These are phyloP conservation scores for Antarctomyces pellizariae DNA, from an alignment of 495 filamentous ascomycete species.

Conservation along the genomic window DNA sequence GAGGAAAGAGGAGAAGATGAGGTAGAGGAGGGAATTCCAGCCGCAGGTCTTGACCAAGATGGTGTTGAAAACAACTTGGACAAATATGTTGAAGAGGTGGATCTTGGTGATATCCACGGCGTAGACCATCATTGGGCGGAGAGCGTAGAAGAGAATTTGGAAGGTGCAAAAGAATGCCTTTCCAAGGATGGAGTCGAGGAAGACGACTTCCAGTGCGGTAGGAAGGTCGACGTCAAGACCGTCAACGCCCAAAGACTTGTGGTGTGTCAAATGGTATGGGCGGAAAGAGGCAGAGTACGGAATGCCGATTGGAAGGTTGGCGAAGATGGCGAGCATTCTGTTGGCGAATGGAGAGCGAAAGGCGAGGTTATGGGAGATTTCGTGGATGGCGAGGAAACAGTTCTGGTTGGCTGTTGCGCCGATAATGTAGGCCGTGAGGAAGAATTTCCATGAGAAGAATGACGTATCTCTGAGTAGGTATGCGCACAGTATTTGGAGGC, in stretches of 20 bases:
- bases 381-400: conserved; percentile 94
- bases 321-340: conserved; percentile 67
- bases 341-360: conserved; percentile 73
- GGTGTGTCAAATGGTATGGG: conserved; percentile 96
- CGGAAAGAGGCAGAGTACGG: conserved; percentile 95
- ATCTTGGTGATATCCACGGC: conserved; percentile 67
- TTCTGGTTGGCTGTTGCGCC: conserved; percentile 97
- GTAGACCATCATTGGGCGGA: conserved; percentile 94
- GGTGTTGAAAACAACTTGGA: conserved; percentile 60
- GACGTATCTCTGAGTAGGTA: conserved; percentile 56
- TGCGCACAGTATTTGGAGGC: conserved; percentile 57
- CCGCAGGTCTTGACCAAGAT: conserved; percentile 32
- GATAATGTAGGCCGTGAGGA: conserved; percentile 72
- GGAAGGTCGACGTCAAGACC: conserved; percentile 94
- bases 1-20: conserved; percentile 71
- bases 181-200: conserved; percentile 87
- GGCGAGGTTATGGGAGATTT: conserved; percentile 95
- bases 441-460: conserved; percentile 62
- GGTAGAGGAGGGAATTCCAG: conserved; percentile 43
- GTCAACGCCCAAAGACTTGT: conserved; percentile 94
- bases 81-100: conserved; percentile 55
- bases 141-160: conserved; percentile 97
- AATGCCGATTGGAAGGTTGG: conserved; percentile 85
- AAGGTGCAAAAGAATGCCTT: conserved; percentile 99
- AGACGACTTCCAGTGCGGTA: conserved; percentile 72